These are phyloP conservation scores for Lactifluus subvellereus DNA, from an alignment of 768 basidiomycete genomes.

Conservation along the genomic window DNA sequence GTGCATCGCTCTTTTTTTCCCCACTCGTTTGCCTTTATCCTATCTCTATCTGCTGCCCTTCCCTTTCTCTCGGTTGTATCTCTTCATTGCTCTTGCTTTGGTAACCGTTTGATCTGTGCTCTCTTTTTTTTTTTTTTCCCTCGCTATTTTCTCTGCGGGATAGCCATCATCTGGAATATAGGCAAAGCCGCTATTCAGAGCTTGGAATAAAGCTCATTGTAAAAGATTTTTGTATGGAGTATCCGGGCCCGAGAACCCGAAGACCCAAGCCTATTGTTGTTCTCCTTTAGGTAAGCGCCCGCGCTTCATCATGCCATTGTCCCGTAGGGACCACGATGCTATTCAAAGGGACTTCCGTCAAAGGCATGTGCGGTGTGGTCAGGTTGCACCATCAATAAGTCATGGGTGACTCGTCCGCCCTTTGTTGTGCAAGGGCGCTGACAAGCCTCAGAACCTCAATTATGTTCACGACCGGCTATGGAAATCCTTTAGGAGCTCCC, in stretches of 20 bases:
- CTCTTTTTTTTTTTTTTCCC: neutral
- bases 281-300: conserved; percentile 1
- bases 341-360: conserved; percentile 19
- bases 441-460: neutral
- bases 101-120: conserved; percentile 13
- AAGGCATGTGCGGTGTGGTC: conserved; percentile 8
- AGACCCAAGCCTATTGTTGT: conserved; percentile 10
- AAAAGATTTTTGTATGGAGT: neutral
- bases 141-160: conserved; percentile 3
- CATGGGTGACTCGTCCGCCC: conserved; percentile 4
- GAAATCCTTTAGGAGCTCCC: neutral
- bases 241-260: neutral
- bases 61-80: neutral
- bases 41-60: neutral
- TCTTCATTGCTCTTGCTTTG: conserved; percentile 10
- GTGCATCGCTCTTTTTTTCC: conserved; percentile 14
- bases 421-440: conserved; percentile 11
- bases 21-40: conserved; percentile 8
- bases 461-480: conserved; percentile 3
- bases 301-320: neutral
- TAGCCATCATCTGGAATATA: conserved; percentile 13
- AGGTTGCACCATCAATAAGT: neutral
- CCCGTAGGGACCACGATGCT: neutral
- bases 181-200: conserved; percentile 10
- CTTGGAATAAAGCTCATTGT: neutral